phyloP scores from a whole-genome alignment of 805 yeast species.

The Candida fluviatilis region DNA sequence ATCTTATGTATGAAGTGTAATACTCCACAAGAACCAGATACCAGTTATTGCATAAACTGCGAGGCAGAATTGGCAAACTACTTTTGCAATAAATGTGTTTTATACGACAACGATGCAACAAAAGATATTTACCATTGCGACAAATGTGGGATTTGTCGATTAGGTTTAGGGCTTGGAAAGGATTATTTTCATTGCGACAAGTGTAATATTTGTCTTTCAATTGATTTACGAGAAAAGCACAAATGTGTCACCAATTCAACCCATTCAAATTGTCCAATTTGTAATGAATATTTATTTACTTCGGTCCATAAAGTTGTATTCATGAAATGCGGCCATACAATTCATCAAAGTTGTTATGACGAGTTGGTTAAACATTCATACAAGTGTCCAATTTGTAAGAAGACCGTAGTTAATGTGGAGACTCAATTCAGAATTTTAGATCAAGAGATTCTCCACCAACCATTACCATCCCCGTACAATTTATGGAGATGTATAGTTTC shows the following conservation, averaged over 20 bases:
- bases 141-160: slow-evolving; percentile 87
- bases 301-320: slow-evolving; percentile 80
- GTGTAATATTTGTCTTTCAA: slow-evolving; percentile 84
- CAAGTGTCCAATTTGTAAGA: slow-evolving; percentile 88
- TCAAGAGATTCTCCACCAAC: slow-evolving; percentile 71
- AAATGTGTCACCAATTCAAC: slow-evolving; percentile 84
- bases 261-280: slow-evolving; percentile 88
- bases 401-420: slow-evolving; percentile 82
- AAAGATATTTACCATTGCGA: slow-evolving; percentile 90
- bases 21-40: slow-evolving; percentile 68
- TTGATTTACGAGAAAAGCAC: slow-evolving; percentile 73
- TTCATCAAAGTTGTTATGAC: slow-evolving; percentile 79
- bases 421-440: slow-evolving; percentile 84
- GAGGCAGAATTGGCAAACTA: slow-evolving; percentile 65
- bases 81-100: slow-evolving; percentile 71
- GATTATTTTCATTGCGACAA: slow-evolving; percentile 90
- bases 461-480: slow-evolving; percentile 75
- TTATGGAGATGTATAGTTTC: slow-evolving; percentile 71
- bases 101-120: slow-evolving; percentile 74
- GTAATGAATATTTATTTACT: slow-evolving; percentile 86
- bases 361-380: slow-evolving; percentile 79
- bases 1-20: slow-evolving; percentile 80
- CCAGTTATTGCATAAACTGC: slow-evolving; percentile 66
- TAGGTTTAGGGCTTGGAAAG: slow-evolving; percentile 82
- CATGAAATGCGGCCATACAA: slow-evolving; percentile 93